Percentiles rank a stretch among this genome's conserved stretches.
phyloP scores from a whole-genome alignment of 768 basidiomycete species.

The Goffeauzyma gilvescens region DNA sequence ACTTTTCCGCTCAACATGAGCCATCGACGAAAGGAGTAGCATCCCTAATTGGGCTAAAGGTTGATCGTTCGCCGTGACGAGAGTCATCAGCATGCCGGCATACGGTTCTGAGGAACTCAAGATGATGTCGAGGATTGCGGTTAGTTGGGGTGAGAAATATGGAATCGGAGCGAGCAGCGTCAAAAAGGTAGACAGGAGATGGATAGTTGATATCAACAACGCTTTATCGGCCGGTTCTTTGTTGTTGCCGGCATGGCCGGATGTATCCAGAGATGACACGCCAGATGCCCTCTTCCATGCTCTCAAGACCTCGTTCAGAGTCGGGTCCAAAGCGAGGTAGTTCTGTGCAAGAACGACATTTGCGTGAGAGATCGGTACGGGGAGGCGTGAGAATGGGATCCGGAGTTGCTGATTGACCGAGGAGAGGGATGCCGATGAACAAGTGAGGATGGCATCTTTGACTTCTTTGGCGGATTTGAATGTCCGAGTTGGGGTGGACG shows the following conservation, averaged over 20 bases:
- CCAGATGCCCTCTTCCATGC: conserved; percentile 15
- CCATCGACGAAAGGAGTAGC: conserved; percentile 17
- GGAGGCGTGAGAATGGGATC: conserved; percentile 19
- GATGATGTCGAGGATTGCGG: conserved; percentile 22
- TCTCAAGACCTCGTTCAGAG: conserved; percentile 24
- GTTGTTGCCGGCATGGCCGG: conserved; percentile 11
- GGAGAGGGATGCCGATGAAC: conserved; percentile 16
- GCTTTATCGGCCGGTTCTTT: no score
- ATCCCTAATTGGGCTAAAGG: conserved; percentile 17
- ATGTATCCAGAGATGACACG: conserved; percentile 1
- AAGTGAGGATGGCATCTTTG: conserved; percentile 14
- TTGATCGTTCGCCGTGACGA: conserved; percentile 2
- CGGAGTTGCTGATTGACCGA: conserved; percentile 26
- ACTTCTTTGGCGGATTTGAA: conserved; percentile 22
- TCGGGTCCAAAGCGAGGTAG: conserved; percentile 25
- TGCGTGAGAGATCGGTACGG: conserved; percentile 22
- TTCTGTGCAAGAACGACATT: conserved; percentile 26
- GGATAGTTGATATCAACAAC: conserved; percentile 17
- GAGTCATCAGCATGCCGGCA: conserved; percentile 18
- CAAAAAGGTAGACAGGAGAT: conserved; percentile 21
- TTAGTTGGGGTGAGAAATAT: conserved; percentile 22
- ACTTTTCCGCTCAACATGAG: conserved; percentile 20
- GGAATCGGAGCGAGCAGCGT: conserved; percentile 23
- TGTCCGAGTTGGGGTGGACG: conserved; percentile 14
- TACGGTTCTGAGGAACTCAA: conserved; percentile 16